Conservation (phyloP, 2,329 filamentous ascomycete genomes). For the Pseudogymnoascus pannorum region DNA sequence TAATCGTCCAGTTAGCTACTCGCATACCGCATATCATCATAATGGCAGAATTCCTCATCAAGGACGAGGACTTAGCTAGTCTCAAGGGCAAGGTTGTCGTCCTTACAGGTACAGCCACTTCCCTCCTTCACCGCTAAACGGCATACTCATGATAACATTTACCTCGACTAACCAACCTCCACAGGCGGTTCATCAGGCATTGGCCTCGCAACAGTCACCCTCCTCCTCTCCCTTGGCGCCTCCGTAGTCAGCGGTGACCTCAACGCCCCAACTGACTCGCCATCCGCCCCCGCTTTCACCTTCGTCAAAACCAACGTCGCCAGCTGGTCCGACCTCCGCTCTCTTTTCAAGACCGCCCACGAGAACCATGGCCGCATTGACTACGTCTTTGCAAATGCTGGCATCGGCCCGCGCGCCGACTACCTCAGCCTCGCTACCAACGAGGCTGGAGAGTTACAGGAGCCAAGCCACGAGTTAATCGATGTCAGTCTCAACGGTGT, state of each 20-base stretch:
- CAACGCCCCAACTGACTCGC: slow-evolving; percentile 32
- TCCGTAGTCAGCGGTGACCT: slow-evolving; percentile 49
- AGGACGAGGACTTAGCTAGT: slow-evolving; percentile 35
- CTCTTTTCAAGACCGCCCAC: slow-evolving; percentile 44
- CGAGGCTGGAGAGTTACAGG: slow-evolving; percentile 40
- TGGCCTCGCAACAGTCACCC: slow-evolving; percentile 46
- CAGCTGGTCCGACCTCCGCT: slow-evolving; percentile 41
- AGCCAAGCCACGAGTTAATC: slow-evolving; percentile 37
- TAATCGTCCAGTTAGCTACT: slow-evolving; percentile 1
- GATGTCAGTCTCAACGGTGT: slow-evolving; percentile 45
- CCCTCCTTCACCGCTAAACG: background rate
- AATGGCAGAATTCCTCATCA: slow-evolving; percentile 41
- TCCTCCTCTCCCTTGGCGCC: slow-evolving; percentile 46
- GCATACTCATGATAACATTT: slow-evolving; percentile 7
- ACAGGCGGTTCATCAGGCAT: slow-evolving; percentile 53
- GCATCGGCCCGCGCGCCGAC: slow-evolving; percentile 39
- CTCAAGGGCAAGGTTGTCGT: slow-evolving; percentile 45
- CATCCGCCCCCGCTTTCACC: slow-evolving; percentile 24
- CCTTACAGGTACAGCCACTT: slow-evolving; percentile 38
- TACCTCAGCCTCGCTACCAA: slow-evolving; percentile 43
- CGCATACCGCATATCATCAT: slow-evolving; percentile 14
- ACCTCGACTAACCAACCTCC: slow-evolving; percentile 11
- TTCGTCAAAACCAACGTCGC: slow-evolving; percentile 34
- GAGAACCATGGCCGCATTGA: slow-evolving; percentile 23
- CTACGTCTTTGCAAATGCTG: slow-evolving; percentile 40